Percentiles rank a stretch among this genome's conserved stretches.
Evolutionary conservation across 257 asterid genomes (phyloP).

Genomic region (Datura wrightii): DNA sequence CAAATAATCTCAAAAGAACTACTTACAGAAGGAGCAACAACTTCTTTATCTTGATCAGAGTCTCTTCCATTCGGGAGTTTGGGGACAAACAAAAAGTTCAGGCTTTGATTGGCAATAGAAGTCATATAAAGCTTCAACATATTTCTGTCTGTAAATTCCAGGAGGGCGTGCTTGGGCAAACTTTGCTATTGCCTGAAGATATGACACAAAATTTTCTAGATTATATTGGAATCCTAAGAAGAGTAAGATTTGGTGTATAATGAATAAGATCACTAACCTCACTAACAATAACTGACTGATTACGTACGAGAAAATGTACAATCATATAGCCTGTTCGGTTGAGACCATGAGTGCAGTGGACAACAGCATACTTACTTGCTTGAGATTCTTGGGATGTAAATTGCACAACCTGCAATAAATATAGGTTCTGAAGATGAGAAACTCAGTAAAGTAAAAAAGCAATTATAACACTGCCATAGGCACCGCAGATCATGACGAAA

Average conservation of each 20-base stretch:
- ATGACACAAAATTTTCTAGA: neutral
- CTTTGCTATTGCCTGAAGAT: constrained; percentile 31
- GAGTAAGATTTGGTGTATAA: neutral
- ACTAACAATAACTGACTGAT: constrained; percentile 22
- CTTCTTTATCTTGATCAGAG: constrained; percentile 26
- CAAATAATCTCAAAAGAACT: neutral
- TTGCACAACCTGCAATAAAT: constrained; percentile 31
- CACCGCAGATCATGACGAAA: constrained; percentile 4
- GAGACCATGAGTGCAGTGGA: constrained; percentile 37
- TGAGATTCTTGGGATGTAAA: constrained; percentile 28
- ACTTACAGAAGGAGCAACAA: constrained; percentile 29
- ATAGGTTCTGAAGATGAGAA: constrained; percentile 20
- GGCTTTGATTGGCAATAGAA: constrained; percentile 23
- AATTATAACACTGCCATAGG: neutral
- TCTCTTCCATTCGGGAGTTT: constrained; percentile 29
- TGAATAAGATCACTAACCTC: constrained; percentile 29
- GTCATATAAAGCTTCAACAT: constrained; percentile 30
- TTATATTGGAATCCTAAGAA: constrained; percentile 25
- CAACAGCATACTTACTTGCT: constrained; percentile 31
- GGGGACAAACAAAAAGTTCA: constrained; percentile 29
- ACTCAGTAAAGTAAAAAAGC: neutral
- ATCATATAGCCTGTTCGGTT: constrained; percentile 37
- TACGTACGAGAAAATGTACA: constrained; percentile 32
- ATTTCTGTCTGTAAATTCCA: constrained; percentile 33
- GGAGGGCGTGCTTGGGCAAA: constrained; percentile 36